A percentile compares a stretch with the other conserved stretches of the same genome.
phyloP scores from a whole-genome alignment of 1,284 basidiomycete species.

The Ceratorhiza oryzae-sativae region DNA sequence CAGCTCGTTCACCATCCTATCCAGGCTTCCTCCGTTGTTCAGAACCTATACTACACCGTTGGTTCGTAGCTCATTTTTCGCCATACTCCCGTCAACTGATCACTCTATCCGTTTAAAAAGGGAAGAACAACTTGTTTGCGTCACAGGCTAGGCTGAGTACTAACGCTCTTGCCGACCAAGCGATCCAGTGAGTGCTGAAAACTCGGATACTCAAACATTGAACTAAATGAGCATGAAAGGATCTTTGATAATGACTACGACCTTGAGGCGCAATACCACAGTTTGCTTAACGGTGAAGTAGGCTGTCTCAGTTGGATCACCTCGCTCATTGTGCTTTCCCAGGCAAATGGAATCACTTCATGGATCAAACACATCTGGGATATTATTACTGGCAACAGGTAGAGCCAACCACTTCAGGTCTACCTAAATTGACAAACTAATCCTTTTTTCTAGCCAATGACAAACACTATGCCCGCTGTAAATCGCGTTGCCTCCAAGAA shows the following conservation, averaged over 20 bases:
- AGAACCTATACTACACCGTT: constrained; percentile 63
- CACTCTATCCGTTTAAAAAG: constrained; percentile 42
- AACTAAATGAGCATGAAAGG: too few relatives aligned
- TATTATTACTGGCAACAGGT: constrained; percentile 73
- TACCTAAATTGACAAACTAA: not conserved
- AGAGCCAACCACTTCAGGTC: not conserved
- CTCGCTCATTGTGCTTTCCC: not conserved
- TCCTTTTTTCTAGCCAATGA: not conserved
- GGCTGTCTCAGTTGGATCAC: too few relatives aligned
- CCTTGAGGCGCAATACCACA: constrained; percentile 65
- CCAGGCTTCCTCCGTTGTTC: constrained; percentile 63
- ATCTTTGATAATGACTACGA: constrained; percentile 67
- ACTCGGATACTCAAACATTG: not conserved
- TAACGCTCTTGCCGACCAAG: constrained; percentile 63
- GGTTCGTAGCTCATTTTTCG: constrained; percentile 47
- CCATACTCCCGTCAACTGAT: not conserved
- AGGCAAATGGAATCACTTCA: constrained; percentile 41
- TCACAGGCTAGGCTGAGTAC: constrained; percentile 69
- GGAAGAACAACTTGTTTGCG: constrained; percentile 65
- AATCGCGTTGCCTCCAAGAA: constrained; percentile 65
- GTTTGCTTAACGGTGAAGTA: constrained; percentile 60
- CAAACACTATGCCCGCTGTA: constrained; percentile 61
- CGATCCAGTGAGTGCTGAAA: constrained; percentile 51
- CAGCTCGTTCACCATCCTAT: constrained; percentile 71
- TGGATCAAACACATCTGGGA: constrained; percentile 55